These are phyloP conservation scores for Pleoardoris graminearum DNA, from an alignment of 2,329 filamentous ascomycete genomes.

Conservation along the genomic window DNA sequence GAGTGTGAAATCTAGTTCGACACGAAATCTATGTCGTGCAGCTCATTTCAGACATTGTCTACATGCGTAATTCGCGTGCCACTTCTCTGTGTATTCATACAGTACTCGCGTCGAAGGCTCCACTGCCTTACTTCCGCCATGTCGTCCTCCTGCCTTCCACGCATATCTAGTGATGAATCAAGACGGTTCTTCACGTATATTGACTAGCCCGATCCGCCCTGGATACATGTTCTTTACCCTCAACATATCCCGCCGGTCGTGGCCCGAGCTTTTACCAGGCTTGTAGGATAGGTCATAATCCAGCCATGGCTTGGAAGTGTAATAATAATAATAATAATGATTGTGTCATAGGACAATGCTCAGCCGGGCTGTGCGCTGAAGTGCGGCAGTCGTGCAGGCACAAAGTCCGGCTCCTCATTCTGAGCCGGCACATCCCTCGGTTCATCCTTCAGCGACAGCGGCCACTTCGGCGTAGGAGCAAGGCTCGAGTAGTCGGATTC, in stretches of 20 bases:
- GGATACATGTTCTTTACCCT: no score
- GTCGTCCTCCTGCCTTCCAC: no score
- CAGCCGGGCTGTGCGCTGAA: slow-evolving; percentile 30
- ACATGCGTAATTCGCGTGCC: not conserved
- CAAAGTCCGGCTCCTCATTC: slow-evolving; percentile 26
- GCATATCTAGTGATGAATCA: no score
- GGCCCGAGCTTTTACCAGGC: no score
- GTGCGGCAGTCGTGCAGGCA: slow-evolving; percentile 41
- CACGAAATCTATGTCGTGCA: not conserved
- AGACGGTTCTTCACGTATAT: no score
- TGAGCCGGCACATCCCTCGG: slow-evolving; percentile 11
- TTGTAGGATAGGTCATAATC: no score
- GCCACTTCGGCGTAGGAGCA: slow-evolving; percentile 30
- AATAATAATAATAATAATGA: not conserved
- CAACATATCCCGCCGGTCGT: no score
- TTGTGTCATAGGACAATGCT: not conserved
- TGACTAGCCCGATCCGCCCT: no score
- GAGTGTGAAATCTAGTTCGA: not conserved
- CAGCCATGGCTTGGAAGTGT: no score
- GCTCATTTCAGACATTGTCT: not conserved
- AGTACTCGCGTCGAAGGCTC: no score
- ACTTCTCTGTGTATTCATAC: not conserved
- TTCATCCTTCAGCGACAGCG: slow-evolving; percentile 28
- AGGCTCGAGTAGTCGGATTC: slow-evolving; percentile 33
- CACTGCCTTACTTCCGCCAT: no score